Evolutionary conservation across 148 eudicot genomes (phyloP).

Genomic region (Vaccinium macrocarpon): DNA sequence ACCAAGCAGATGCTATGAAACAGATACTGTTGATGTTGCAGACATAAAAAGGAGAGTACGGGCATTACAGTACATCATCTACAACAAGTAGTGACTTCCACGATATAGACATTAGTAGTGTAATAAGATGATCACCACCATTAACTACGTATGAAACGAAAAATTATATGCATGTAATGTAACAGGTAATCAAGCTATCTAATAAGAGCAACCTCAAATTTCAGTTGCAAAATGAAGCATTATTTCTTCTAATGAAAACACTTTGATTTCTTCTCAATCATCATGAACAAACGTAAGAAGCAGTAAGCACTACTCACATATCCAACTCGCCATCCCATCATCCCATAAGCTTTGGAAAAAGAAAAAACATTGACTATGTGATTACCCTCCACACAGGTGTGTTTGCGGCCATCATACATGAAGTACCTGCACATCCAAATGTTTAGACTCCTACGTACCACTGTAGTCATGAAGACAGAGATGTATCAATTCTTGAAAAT

Average conservation of each 20-base stretch:
- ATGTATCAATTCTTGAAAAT: not conserved
- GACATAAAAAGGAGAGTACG: not conserved
- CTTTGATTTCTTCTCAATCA: not conserved
- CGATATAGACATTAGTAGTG: not conserved
- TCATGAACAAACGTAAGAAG: not conserved
- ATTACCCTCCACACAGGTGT: constrained; percentile 78
- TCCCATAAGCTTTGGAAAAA: constrained; percentile 95
- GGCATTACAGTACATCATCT: not conserved
- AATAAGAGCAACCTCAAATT: not conserved
- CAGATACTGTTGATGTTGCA: not conserved
- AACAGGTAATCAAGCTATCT: not conserved
- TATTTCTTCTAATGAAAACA: not conserved
- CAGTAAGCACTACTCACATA: constrained; percentile 59
- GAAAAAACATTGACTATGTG: constrained; percentile 93
- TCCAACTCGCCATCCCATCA: constrained; percentile 99
- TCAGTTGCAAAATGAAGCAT: not conserved
- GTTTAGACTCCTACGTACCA: not conserved
- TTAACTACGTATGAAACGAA: not conserved
- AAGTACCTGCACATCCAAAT: constrained; percentile 58
- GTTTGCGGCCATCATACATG: constrained; percentile 93
- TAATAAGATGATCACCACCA: not conserved
- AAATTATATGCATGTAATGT: not conserved
- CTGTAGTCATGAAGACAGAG: constrained; percentile 9
- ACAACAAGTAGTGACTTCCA: not conserved
- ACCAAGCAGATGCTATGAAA: not conserved